Base-by-base conservation (phyloP, 2,329 filamentous ascomycete species). In the Paecilomyces sp. region DNA sequence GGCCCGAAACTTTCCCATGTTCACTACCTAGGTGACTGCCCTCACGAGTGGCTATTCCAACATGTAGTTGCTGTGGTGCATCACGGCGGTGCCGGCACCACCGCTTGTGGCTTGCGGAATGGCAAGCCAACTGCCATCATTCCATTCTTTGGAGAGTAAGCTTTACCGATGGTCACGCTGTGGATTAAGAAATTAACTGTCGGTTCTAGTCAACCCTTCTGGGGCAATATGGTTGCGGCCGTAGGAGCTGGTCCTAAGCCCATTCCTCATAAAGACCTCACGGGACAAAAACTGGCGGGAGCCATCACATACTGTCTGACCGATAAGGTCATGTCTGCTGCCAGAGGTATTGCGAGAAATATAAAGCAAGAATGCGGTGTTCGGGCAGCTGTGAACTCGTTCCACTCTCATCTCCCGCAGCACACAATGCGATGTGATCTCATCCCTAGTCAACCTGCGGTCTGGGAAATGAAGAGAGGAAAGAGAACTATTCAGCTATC, bases 31-130 rank as follows among this genome's bases (percentile, higher is more conserved):
- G 82, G 77, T 3, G 82, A 85, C 61, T 80, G 78, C 2, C 83
- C 83, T 1, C 82, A 85, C 56, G 80, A 85, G 60, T 85, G 83
- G 83, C 73, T 85, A 0, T 85, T 85, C 62, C 76, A 82, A 61
- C 75, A 78, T 15, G 82, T 85, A 1, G 76, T 79, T 0, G 78
- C 77, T 13, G 83, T 85, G 0, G 76, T 86, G 0, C 83, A 86
- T 61, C 83, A 86, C 57, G 83, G 83, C 22, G 84, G 83, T 6
- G 83, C 83, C 11, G 83, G 83, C 3, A 85, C 82, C 0, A 85
- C 83, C 2, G 82, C 84, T 1, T 80, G 78, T 41, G 83, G 83
- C 0, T 75, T 86, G 3, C 68, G 74, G 2, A 76, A 81, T 54
- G 82, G 79, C 0, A 70, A 75, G n/a, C 82, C 83, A 0, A 85